Evolutionary conservation across 768 basidiomycete species (phyloP), one percentile per base, ranked within the genome.

Genomic region (Rhodotorula graminis): DNA sequence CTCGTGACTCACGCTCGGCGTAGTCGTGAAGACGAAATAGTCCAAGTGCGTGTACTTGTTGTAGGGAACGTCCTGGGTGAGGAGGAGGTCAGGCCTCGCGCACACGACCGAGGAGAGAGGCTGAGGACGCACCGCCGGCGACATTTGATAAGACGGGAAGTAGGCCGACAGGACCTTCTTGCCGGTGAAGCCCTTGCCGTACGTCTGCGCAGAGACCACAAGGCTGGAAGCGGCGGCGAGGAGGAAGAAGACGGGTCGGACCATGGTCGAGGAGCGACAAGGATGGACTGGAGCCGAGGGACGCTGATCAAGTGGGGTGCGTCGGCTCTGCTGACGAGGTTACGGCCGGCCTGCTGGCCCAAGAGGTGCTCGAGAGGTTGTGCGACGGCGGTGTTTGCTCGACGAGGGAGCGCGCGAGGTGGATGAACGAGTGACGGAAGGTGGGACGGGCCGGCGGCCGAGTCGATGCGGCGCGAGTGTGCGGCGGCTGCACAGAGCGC

Each of bases 21-120:
- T 72, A 27, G 71, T 72, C 27, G 71, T 72, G 56, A 72, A 67
- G 49, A 72, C 71, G 44, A 72, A 72, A n/a, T 63, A 72, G 65
- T 67, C 62, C 61, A 72, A 61, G 31, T 72, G 71, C 0, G 71
- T 72, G 65, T 67, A 72, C 25, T 15, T 31, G 0, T 61, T 29
- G 61, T 57, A 72, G 21, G 66, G 37, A 4, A 72, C 57, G 40
- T 67, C 61, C 70, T 71, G 47, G 23, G 7, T 0, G 31, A 62
- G 49, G 11, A 31, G 16, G 21, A 44, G 58, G 27, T 27, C 27
- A n/a, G 53, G 11, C 4, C 27, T 27, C 52, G 52, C 52, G 3
- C 23, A 7, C 29, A 18, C 23, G 44, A 25, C 12, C n/a, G 46
- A 1, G 14, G 61, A 14, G 15, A 6, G 50, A 33, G 14, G 5